Evolutionary conservation across 73 alveolate genomes (phyloP), one percentile per base, ranked within the genome.

Genomic region (Paramecium caudatum): DNA sequence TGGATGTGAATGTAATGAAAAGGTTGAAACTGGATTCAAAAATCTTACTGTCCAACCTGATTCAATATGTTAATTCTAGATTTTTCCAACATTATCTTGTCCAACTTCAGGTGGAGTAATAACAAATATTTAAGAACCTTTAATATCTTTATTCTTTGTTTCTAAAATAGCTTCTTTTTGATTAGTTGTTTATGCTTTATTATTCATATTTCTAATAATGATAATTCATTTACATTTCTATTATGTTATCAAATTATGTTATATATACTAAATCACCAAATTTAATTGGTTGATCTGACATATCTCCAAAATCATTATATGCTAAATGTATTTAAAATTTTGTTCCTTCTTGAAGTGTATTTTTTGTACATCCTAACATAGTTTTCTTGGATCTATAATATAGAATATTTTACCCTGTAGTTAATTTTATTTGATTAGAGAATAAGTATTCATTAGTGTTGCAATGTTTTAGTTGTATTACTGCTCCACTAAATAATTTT

Each of bases 281-380:
- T 55, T 21, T 16, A 27, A 55, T 55, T 2, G 80, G 80, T 6
- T 55, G 37, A 55, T 55, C 23, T 19, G 30, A 43, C 80, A 55
- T 55, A 55, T 55, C n/a, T 19, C 80, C 80, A 10, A 55, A 55
- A 55, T 55, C 80, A 10, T 37, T 55, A 21, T 55, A 55, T 27
- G 80, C 80, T 10, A 55, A 23, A 25, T 55, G 80, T 1, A 55
- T 55, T 55, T 55, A 16, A 27, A 55, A 55, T 55, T 55, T 55
- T 55, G 80, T 55, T 43, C 80, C 80, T 55, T 55, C 80, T 21
- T 55, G 30, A 55, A 27, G 30, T 55, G 12, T 12, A 43, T 55
- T 55, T 55, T 55, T 55, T 3, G 80, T 55, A 21, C 80, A 55
- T 55, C 80, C 80, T 7, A 55, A 55, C 80, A 55, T 55, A 27